Evolutionary conservation across 2,329 filamentous ascomycete species (phyloP).

Genomic region (Hypoxylon sp.): DNA sequence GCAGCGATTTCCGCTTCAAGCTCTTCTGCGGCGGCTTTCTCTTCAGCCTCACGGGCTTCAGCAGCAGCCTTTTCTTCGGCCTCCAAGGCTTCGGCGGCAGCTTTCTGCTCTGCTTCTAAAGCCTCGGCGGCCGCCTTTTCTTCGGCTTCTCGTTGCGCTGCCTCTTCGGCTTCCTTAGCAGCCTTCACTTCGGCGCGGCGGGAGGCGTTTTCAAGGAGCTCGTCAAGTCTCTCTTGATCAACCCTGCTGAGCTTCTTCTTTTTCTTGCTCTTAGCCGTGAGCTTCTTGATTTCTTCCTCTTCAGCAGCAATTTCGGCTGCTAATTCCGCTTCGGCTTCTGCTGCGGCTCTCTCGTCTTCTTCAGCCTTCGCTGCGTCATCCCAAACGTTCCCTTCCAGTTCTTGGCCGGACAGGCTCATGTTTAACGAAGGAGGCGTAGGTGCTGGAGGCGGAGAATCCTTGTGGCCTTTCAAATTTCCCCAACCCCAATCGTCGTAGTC

Average conservation of each 20-base stretch:
- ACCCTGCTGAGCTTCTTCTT: conserved; percentile 52
- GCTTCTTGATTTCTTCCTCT: conserved; percentile 56
- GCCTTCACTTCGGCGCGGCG: conserved; percentile 55
- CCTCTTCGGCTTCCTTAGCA: conserved; percentile 57
- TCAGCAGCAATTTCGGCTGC: conserved; percentile 59
- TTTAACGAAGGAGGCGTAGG: conserved; percentile 66
- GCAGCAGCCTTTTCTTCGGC: conserved; percentile 34
- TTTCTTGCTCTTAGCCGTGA: conserved; percentile 52
- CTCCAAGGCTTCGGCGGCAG: conserved; percentile 50
- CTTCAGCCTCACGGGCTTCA: conserved; percentile 35
- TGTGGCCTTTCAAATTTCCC: conserved; percentile 59
- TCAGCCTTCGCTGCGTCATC: conserved; percentile 48
- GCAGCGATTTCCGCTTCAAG: conserved; percentile 45
- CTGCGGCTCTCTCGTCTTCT: conserved; percentile 57
- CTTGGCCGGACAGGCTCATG: conserved; percentile 53
- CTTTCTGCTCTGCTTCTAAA: conserved; percentile 48
- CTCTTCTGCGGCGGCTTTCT: conserved; percentile 35
- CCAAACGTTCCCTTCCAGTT: conserved; percentile 57
- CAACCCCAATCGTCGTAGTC: conserved; percentile 63
- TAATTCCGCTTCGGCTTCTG: conserved; percentile 45
- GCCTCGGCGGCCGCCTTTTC: conserved; percentile 40
- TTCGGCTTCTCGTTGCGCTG: conserved; percentile 46
- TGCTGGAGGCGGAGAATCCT: conserved; percentile 64
- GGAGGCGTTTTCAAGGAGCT: conserved; percentile 55
- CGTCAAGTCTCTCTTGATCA: conserved; percentile 55